Base-by-base conservation (phyloP, 352 stramenopile genomes). In the Pythium phragmitis region DNA sequence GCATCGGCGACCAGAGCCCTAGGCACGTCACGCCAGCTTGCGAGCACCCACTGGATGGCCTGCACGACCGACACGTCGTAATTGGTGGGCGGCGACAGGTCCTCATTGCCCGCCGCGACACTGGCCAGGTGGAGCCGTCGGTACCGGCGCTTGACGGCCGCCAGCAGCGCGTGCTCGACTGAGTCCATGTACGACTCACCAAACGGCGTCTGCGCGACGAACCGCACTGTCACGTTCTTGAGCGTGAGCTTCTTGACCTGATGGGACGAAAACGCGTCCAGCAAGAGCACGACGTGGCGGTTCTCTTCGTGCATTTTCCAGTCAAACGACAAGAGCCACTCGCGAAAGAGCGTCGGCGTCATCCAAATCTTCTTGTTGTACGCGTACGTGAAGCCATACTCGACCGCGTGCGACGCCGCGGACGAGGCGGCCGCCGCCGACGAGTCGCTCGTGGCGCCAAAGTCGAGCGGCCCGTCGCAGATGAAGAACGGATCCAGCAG, bases 301-400 rank as follows among this genome's bases (percentile, higher is more conserved):
- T 88, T 82, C 39, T 76, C 74, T 61, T 90, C 76, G 53, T 85
- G 84, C 82, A 94, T 89, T 34, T 79, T 78, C 78, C 79, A 87
- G 70, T 94, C 85, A 16, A 94, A 69, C 43, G 82, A 75, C 41
- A 91, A 63, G 19, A 94, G 65, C 85, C 85, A 94, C 51, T 92
- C 80, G 19, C 82, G 85, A 39, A 94, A 80, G 50, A 94, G 69
- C n/a, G 77, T 89, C 17, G 82, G 80, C 14, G 82, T 76, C 63
- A 91, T 72, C 82, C 82, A 91, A 14, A 82, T 70, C 50, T 83
- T 85, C 56, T 77, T 76, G 65, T 92, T 92, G 72, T 80, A 78
- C 2, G 80, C 73, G 67, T 87, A 92, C 57, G 82, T 79, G 60
- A 87, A 88, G 19, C 70, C 68, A 28, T 66, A 68, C 51, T 72